These are phyloP conservation scores for Apiospora sp. DNA, from an alignment of 2,329 filamentous ascomycete species.

Conservation along the genomic window DNA sequence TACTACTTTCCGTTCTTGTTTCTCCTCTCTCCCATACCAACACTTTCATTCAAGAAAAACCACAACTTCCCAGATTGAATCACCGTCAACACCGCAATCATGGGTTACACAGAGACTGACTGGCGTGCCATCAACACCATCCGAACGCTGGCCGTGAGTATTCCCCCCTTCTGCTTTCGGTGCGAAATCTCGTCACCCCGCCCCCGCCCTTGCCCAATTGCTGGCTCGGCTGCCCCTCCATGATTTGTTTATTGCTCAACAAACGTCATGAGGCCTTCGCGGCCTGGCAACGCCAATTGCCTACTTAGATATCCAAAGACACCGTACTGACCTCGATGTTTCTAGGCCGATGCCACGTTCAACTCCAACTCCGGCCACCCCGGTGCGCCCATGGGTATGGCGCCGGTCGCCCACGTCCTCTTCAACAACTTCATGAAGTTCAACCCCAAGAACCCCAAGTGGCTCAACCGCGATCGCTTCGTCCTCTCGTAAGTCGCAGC, in stretches of 20 bases:
- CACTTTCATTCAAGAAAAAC: slow-evolving; percentile 18
- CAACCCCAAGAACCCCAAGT: slow-evolving; percentile 98
- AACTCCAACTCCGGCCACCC: slow-evolving; percentile 98
- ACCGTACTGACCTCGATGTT: slow-evolving; percentile 14
- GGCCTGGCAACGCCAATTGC: slow-evolving; percentile 32
- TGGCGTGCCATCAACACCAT: slow-evolving; percentile 97
- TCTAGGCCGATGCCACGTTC: slow-evolving; percentile 94
- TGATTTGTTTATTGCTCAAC: slow-evolving; percentile 1
- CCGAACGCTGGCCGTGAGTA: slow-evolving; percentile 90
- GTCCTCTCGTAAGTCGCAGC: slow-evolving; percentile 87
- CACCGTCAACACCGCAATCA: slow-evolving; percentile 56
- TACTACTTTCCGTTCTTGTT: not conserved
- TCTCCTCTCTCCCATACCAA: slow-evolving; percentile 17
- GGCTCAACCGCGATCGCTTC: slow-evolving; percentile 97
- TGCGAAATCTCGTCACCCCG: slow-evolving; percentile 34
- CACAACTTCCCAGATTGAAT: slow-evolving; percentile 18
- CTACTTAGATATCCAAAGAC: slow-evolving; percentile 18
- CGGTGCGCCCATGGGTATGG: slow-evolving; percentile 97
- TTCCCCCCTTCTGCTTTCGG: slow-evolving; percentile 33
- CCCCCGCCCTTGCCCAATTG: slow-evolving; percentile 43
- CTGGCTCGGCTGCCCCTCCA: not conserved
- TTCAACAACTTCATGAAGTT: slow-evolving; percentile 99
- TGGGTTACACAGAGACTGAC: slow-evolving; percentile 90
- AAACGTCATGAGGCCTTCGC: slow-evolving; percentile 35
- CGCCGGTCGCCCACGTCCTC: slow-evolving; percentile 93